phyloP scores from a whole-genome alignment of 192 early-diverging fungal species.

The Linderina pennispora region DNA sequence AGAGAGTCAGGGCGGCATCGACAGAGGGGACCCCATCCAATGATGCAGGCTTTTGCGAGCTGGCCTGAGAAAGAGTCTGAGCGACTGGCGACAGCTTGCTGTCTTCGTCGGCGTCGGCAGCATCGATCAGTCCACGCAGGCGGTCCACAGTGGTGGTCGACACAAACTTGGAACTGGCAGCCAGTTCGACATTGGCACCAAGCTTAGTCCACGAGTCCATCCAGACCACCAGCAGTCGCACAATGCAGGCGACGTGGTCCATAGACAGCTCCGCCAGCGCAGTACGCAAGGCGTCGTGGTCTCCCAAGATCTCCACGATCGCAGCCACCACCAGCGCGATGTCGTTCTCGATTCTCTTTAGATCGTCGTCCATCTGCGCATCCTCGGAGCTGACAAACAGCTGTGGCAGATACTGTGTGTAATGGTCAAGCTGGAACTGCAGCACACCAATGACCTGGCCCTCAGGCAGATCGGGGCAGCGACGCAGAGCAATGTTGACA shows the following conservation, averaged over 20 bases:
- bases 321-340: constrained; percentile 26
- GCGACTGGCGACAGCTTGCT: not conserved
- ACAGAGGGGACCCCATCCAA: constrained; percentile 21
- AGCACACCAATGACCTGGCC: constrained; percentile 28
- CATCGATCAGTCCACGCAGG: not conserved
- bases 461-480: constrained; percentile 43
- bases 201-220: constrained; percentile 24
- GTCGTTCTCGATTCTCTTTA: constrained; percentile 5
- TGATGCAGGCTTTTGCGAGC: not conserved
- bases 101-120: not conserved
- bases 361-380: not conserved
- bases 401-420: constrained; percentile 7
- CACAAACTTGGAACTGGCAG: constrained; percentile 31
- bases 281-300: constrained; percentile 27
- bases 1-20: constrained; percentile 25
- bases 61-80: constrained; percentile 9
- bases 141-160: constrained; percentile 6
- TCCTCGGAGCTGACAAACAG: constrained; percentile 15
- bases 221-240: constrained; percentile 35
- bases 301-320: constrained; percentile 15
- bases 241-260: constrained; percentile 26
- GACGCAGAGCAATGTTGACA: constrained; percentile 23
- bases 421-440: constrained; percentile 35
- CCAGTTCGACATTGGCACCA: constrained; percentile 37
- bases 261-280: constrained; percentile 30